Evolutionary conservation across 148 eudicot species (phyloP).

Genomic region (Mesembryanthemum crystallinum): DNA sequence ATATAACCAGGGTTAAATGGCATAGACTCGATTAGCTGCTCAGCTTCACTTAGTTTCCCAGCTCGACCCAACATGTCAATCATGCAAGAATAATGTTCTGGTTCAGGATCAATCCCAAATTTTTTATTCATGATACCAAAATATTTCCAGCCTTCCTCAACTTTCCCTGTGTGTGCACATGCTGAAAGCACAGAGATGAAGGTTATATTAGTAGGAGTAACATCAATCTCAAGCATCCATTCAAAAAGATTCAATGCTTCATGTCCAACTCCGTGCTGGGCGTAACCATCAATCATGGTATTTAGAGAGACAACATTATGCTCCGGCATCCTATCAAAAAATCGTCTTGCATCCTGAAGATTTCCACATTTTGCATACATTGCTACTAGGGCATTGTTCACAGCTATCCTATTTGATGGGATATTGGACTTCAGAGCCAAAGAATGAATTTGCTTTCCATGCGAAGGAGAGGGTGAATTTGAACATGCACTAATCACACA

Average conservation of each 20-base stretch:
- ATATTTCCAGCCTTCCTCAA: conserved; percentile 54
- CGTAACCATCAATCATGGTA: conserved; percentile 72
- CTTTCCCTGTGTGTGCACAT: conserved; percentile 75
- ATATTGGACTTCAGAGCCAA: conserved; percentile 64
- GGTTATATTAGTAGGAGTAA: conserved; percentile 54
- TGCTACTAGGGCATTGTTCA: conserved; percentile 63
- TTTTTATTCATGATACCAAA: conserved; percentile 52
- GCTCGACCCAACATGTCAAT: conserved; percentile 81
- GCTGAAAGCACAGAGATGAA: conserved; percentile 73
- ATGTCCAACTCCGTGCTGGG: conserved; percentile 63
- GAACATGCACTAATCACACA: conserved; percentile 73
- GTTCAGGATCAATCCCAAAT: conserved; percentile 56
- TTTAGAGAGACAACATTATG: conserved; percentile 64
- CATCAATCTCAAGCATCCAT: conserved; percentile 48
- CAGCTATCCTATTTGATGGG: conserved; percentile 56
- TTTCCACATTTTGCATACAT: conserved; percentile 84
- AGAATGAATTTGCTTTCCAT: conserved; percentile 71
- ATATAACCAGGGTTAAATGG: conserved; percentile 58
- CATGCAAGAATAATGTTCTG: conserved; percentile 78
- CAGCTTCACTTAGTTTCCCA: conserved; percentile 62
- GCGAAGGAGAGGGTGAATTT: conserved; percentile 57
- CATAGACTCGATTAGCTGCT: conserved; percentile 56
- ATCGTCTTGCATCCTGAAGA: conserved; percentile 61
- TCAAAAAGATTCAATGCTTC: conserved; percentile 61
- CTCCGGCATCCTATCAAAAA: conserved; percentile 70